Evolutionary conservation across 352 stramenopile species (phyloP).

Genomic region (Phytopythium cucurbitacearum): DNA sequence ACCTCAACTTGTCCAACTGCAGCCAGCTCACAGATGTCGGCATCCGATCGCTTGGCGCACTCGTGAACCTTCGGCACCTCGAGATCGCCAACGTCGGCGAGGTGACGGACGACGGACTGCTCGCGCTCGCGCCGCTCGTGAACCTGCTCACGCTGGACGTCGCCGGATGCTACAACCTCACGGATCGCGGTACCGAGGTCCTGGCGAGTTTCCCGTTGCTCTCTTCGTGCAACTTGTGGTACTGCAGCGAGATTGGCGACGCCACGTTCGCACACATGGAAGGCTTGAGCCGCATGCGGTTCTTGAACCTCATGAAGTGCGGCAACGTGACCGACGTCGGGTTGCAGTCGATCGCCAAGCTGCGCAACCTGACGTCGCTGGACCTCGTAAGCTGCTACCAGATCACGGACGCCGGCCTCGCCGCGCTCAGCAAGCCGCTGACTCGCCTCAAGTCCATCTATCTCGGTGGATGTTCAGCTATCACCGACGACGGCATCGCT

Average conservation of each 20-base stretch:
- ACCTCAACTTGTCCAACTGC: constrained; percentile 77
- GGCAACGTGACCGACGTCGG: constrained; percentile 60
- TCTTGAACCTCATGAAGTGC: constrained; percentile 83
- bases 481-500: constrained; percentile 59
- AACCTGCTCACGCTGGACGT: constrained; percentile 65
- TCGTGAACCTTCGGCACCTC: constrained; percentile 62
- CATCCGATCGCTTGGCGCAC: constrained; percentile 35
- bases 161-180: constrained; percentile 80
- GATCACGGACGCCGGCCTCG: constrained; percentile 51
- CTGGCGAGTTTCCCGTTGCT: constrained; percentile 48
- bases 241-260: constrained; percentile 77
- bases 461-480: constrained; percentile 48
- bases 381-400: constrained; percentile 79
- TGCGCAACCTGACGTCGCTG: constrained; percentile 56
- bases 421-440: constrained; percentile 24
- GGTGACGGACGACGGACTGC: constrained; percentile 56
- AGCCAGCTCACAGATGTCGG: constrained; percentile 64
- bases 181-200: constrained; percentile 56
- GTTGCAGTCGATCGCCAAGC: constrained; percentile 38
- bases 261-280: constrained; percentile 54
- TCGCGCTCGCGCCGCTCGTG: constrained; percentile 40
- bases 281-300: constrained; percentile 47
- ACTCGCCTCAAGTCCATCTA: constrained; percentile 59
- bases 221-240: constrained; percentile 74
- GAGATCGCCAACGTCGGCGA: constrained; percentile 78